Base-by-base conservation (phyloP, 2,329 filamentous ascomycete species). In the Aspergillus puulaauensis region DNA sequence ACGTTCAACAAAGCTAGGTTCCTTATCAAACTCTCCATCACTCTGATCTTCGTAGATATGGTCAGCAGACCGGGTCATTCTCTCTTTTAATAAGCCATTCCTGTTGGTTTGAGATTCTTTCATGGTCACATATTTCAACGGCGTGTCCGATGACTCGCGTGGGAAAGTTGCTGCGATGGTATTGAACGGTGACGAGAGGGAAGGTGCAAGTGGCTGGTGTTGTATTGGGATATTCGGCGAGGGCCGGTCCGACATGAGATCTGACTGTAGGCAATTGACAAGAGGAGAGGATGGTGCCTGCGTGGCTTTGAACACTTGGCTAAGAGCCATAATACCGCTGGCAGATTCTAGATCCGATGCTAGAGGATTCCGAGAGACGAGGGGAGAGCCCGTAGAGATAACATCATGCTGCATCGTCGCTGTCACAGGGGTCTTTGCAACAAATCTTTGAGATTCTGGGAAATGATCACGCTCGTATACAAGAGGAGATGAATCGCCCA, bases 161-260 rank as follows among this genome's bases (percentile, higher is more conserved):
- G 65, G 67, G 45, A 75, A 69, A 8, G 70, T 64, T 3, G 70
- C 66, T 2, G 73, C 70, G 3, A 71, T 62, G 6, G 67, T 60
- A 27, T 67, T 69, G 35, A 70, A 63, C 4, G 78, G 75, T 2
- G 79, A 79, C 4, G 76, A 78, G 0, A 74, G 58, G 7, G 64
- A 64, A 11, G 68, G 66, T 44, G 67, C 64, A 23, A 75, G 63
- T 8, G 73, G 71, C 31, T 69, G 71, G 35, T 68, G 67, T 53
- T 79, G 72, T 24, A 79, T 73, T 39, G 78, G 74, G 19, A 81
- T 67, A 61, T 79, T 76, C n/a, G 79, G 79, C 2, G 79, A 81
- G 3, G 79, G 79, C 50, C 79, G 75, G 60, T 80, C 78, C 11
- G 78, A 80, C 31, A 72, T 61, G 8, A 71, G 65, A 44, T 78